Base-by-base conservation (phyloP, 1,139 yeast genomes). In the Lipomyces yarrowii region DNA sequence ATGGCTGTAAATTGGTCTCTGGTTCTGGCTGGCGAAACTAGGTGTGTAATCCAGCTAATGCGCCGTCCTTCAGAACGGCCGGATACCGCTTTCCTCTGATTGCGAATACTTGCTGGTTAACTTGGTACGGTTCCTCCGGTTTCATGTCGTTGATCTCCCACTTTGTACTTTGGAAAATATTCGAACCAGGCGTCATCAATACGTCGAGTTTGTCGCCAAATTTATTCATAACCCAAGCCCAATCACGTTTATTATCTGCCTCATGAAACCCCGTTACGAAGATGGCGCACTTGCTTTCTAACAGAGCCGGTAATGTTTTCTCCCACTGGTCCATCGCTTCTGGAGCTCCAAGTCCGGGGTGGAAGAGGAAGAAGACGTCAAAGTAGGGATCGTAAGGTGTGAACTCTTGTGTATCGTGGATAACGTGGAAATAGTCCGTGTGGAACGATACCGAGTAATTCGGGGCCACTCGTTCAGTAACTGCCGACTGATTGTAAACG, bases 351-450 rank as follows among this genome's bases (percentile, higher is more conserved):
- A 92, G 85, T 57, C 97, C 97, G 1, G 99, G 98, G 77, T 94
- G 98, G 89, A 93, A 94, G 63, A 91, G 81, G 83, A 91, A 92
- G 80, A 94, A 94, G 37, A 87, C 86, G 77, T 94, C 99, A 77
- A 91, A 84, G 78, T 93, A 94, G 55, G 99, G 99, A 77, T 94
- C 99, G 77, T 93, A 94, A 18, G 99, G 99, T 87, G 92, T 91
- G 76, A 94, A 89, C 78, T 93, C 98, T 73, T 94, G 96, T 67
- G 90, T 88, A 73, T 91, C 91, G 78, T 94, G 96, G 67, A 90
- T 83, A 61, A 90, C 94, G 75, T 92, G 92, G 86, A 94, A 94
- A 77, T 89, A 93, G 74, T 90, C 89, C 1, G 98, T 90, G 77
- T 93, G 97, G 78, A 90, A 89, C 68, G 89, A 86, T 71, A 93